Conservation (phyloP, 345 rosid species). For the Mallotus nudiflorus region DNA sequence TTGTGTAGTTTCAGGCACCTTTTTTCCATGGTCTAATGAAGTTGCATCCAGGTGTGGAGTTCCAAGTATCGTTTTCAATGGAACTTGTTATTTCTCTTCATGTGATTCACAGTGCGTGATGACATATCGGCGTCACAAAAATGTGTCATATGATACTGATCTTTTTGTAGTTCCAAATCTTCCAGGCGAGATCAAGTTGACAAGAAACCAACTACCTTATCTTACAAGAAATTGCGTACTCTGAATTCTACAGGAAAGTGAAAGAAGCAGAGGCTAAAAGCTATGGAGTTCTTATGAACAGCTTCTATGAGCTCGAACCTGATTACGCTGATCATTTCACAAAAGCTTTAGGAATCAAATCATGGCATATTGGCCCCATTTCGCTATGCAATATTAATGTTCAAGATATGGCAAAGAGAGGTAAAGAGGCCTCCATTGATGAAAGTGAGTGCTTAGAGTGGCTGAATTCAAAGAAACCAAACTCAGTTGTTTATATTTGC, state of each 20-base stretch:
- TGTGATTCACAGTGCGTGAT: slow-evolving; percentile 12
- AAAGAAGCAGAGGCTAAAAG: background rate
- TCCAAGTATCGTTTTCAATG: slow-evolving; percentile 43
- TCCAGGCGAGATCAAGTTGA: slow-evolving; percentile 37
- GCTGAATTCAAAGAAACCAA: slow-evolving; percentile 39
- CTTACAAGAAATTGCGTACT: background rate
- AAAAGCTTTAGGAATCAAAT: slow-evolving; percentile 35
- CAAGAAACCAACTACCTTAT: slow-evolving; percentile 25
- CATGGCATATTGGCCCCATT: slow-evolving; percentile 50
- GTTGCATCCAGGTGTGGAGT: slow-evolving; percentile 35
- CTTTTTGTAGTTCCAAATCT: slow-evolving; percentile 32
- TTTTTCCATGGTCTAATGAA: slow-evolving; percentile 42
- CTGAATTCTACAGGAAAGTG: background rate
- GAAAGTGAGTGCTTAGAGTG: slow-evolving; percentile 40
- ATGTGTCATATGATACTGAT: slow-evolving; percentile 28
- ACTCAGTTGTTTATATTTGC: slow-evolving; percentile 46
- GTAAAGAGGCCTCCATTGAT: slow-evolving; percentile 19
- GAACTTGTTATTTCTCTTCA: slow-evolving; percentile 28
- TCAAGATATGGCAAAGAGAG: slow-evolving; percentile 22
- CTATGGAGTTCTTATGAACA: slow-evolving; percentile 26
- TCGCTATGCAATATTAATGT: slow-evolving; percentile 22
- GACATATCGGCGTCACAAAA: slow-evolving; percentile 28
- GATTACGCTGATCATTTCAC: slow-evolving; percentile 41
- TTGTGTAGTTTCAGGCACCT: slow-evolving; percentile 36
- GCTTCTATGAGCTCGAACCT: slow-evolving; percentile 49